Percentiles rank a stretch among this genome's conserved stretches.
These are phyloP conservation scores for Nepenthes alata DNA, from an alignment of 179 eudicot genomes.

Conservation along the genomic window DNA sequence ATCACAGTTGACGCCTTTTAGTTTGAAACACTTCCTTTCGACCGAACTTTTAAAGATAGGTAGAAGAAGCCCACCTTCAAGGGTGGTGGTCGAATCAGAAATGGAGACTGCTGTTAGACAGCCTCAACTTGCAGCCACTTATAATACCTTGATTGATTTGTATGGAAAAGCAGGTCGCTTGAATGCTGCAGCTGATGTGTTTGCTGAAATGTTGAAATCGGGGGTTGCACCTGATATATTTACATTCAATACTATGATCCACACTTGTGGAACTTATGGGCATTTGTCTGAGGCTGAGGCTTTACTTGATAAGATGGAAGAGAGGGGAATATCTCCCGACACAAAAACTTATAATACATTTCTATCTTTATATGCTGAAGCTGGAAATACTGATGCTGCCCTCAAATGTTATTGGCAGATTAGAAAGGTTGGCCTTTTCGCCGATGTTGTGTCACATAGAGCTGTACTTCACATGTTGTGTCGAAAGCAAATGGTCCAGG, in stretches of 20 bases:
- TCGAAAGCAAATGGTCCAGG: slow-evolving; percentile 45
- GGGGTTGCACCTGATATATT: slow-evolving; percentile 59
- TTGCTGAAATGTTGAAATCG: slow-evolving; percentile 58
- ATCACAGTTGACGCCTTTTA: slow-evolving; percentile 24
- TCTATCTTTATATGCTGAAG: slow-evolving; percentile 52
- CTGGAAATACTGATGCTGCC: slow-evolving; percentile 46
- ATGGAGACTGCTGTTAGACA: slow-evolving; percentile 24
- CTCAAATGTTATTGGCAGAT: slow-evolving; percentile 50
- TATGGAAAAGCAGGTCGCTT: slow-evolving; percentile 79
- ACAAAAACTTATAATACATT: slow-evolving; percentile 70
- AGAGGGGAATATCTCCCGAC: slow-evolving; percentile 59
- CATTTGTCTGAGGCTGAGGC: slow-evolving; percentile 63
- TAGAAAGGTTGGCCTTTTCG: slow-evolving; percentile 55
- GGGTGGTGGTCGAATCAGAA: slow-evolving; percentile 11
- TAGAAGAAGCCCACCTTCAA: slow-evolving; percentile 30
- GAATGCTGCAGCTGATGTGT: slow-evolving; percentile 62
- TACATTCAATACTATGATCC: slow-evolving; percentile 76
- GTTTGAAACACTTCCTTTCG: slow-evolving; percentile 58
- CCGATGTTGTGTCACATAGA: slow-evolving; percentile 60
- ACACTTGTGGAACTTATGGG: slow-evolving; percentile 71
- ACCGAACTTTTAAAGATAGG: slow-evolving; percentile 71
- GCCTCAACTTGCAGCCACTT: slow-evolving; percentile 56
- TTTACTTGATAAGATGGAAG: slow-evolving; percentile 71
- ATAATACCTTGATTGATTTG: slow-evolving; percentile 72
- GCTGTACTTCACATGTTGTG: slow-evolving; percentile 54